Conservation (phyloP, 345 rosid species). For the Raphanus raphanistrum region DNA sequence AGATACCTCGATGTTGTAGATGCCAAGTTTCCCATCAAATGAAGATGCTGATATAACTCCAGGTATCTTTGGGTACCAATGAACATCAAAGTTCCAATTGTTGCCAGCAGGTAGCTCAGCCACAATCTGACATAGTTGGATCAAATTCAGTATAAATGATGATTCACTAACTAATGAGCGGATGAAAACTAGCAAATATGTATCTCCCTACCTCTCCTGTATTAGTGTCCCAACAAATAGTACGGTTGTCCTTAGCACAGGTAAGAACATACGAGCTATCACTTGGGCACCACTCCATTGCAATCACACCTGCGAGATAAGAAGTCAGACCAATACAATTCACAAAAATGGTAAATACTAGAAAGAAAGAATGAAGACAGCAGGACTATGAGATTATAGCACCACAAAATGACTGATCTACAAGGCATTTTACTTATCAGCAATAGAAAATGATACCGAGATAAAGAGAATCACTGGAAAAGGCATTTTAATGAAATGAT, state of each 20-base stretch:
- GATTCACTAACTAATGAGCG: not conserved
- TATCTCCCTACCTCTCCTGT: slow-evolving; percentile 72
- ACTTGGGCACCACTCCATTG: slow-evolving; percentile 98
- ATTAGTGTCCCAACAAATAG: slow-evolving; percentile 95
- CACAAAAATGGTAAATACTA: slow-evolving; percentile 7
- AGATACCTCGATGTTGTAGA: slow-evolving; percentile 94
- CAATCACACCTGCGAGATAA: slow-evolving; percentile 82
- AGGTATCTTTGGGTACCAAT: slow-evolving; percentile 95
- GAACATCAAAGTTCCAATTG: slow-evolving; percentile 98
- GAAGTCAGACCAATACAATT: slow-evolving; percentile 19
- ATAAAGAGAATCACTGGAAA: not conserved
- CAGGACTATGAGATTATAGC: slow-evolving; percentile 16
- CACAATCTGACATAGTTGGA: slow-evolving; percentile 56
- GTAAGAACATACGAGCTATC: slow-evolving; percentile 95
- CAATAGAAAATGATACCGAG: not conserved
- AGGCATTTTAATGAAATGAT: not conserved
- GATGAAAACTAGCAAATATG: slow-evolving; percentile 8
- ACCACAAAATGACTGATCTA: slow-evolving; percentile 12
- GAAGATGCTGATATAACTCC: slow-evolving; percentile 98
- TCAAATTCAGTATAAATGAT: slow-evolving; percentile 23
- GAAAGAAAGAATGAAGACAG: slow-evolving; percentile 22
- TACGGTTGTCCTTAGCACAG: slow-evolving; percentile 97
- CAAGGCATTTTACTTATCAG: not conserved
- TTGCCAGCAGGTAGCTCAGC: slow-evolving; percentile 90
- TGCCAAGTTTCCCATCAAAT: slow-evolving; percentile 92